Evolutionary conservation across 2,329 filamentous ascomycete genomes (phyloP).

Genomic region (Aaosphaeria arxii): DNA sequence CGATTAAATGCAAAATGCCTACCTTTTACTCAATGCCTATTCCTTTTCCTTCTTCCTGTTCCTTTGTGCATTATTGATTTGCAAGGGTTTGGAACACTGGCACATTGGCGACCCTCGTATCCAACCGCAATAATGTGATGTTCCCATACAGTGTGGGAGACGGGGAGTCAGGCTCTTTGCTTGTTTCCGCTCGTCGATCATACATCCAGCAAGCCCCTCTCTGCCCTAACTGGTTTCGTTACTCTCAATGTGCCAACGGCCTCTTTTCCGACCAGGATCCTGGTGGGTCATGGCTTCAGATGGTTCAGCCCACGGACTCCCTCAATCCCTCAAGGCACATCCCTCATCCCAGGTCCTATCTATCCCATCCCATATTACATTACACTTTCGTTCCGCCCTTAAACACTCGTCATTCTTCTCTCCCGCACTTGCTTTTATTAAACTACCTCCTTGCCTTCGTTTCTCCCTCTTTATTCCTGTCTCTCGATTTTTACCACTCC

Average conservation of each 20-base stretch:
- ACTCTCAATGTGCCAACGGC: no score
- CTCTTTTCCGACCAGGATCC: conserved; percentile 4
- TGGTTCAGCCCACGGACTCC: conserved; percentile 3
- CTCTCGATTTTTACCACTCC: not conserved
- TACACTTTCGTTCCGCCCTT: conserved; percentile 3
- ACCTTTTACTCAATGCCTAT: no score
- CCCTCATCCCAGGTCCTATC: not conserved
- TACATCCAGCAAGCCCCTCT: conserved; percentile 11
- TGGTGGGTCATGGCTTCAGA: not conserved
- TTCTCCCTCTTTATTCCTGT: conserved; percentile 7
- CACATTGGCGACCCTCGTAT: no score
- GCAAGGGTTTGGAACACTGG: no score
- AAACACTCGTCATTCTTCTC: conserved; percentile 11
- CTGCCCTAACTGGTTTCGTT: not conserved
- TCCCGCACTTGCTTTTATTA: conserved; percentile 1
- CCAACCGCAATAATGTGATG: no score
- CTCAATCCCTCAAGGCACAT: not conserved
- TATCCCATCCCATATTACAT: no score
- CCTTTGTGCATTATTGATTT: no score
- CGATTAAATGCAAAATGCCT: no score
- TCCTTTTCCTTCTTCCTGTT: no score
- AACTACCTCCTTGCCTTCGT: conserved; percentile 10
- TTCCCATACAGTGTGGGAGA: no score
- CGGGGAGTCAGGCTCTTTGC: conserved; percentile 7
- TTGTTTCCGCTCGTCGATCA: conserved; percentile 28